Base-by-base conservation (phyloP, 805 yeast species). In the Nakazawaea ernobii region DNA sequence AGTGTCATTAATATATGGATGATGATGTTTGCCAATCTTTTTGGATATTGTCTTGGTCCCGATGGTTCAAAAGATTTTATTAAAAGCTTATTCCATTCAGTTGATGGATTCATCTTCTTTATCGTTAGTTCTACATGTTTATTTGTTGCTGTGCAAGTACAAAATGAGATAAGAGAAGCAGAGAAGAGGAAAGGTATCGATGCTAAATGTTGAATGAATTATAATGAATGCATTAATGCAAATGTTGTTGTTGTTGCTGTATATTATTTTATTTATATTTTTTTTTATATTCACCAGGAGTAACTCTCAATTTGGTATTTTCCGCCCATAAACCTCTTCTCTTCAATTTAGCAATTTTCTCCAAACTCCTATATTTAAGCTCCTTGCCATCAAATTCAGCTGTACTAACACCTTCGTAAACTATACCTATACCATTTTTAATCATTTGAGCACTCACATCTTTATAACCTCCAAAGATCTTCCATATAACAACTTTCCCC, bases 11-110 rank as follows among this genome's bases (percentile, higher is more conserved):
- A 94, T 63, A 84, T 94, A 49, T 92, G 97, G 96, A 77, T 92
- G 84, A 92, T 94, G 99, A 90, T 94, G 90, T 75, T 90, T 53
- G 98, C 98, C 13, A 94, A 94, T 58, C 67, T 95, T 45, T 89
- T 86, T 59, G 99, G 99, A 0, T 94, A 94, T 65, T 94, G 97
- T 57, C 73, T 94, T 32, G 98, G 97, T 8, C 71, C 82, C 28
- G 96, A 89, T 50, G 99, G 99, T 1, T 81, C 91, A 27, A 54
- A 73, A 27, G 69, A 74, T 37, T 72, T 92, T 53, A 67, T 92
- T 20, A 59, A 63, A 17, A 91, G 83, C 46, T 82, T 92, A 78
- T 78, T 90, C 56, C 70, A 77, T 26, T 89, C 98, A 0, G 62
- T 69, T 14, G 69, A 73, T 8, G 98, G 98, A 0, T 60, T 86